Base-by-base conservation (phyloP, 371 early-diverging fungal genomes). In the Hamiltosporidium tvaerminnensis region DNA sequence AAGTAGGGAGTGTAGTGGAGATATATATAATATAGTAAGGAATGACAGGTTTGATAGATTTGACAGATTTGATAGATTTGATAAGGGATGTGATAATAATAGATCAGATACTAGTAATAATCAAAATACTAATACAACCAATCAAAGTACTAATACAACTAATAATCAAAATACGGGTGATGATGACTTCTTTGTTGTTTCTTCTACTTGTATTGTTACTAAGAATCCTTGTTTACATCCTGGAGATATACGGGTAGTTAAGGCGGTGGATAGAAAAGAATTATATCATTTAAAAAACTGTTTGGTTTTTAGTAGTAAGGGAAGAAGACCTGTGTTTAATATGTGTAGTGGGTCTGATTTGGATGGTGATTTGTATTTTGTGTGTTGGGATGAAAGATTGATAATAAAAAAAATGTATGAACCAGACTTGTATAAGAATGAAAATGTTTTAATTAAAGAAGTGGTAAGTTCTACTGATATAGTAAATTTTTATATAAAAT, bases 341-440 rank as follows among this genome's bases (percentile, higher is more conserved):
- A 82, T 83, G 84, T 82, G 85, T 60, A 81, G 84, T 47, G 88
- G 88, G 23, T 85, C 85, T 0, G 90, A 90, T 76, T 69, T 90
- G 5, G 90, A 88, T 68, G 88, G 88, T 10, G 90, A 90, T 76
- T 31, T 64, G 33, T 73, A 57, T 57, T 16, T 32, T 9, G 74
- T 86, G 0, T 80, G 81, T 10, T 87, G 87, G 86, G 86, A 87
- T 62, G 65, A 74, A 0, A 63, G 70, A 2, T 77, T 89, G 2
- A 77, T 87, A 10, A 83, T 83, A 0, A 69, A 61, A 1, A 60
- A 57, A 37, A 74, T 76, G 41, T 66, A 71, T 30, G 41, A 71
- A 1, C 83, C 88, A 0, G 83, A 86, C 84, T 79, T 82, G 9
- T 86, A 84, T 60, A 71, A 65, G 0, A 68, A 81, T 0, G 74